These are phyloP conservation scores for Gossypium schwendimanii DNA, from an alignment of 441 rosid species.

Conservation along the genomic window DNA sequence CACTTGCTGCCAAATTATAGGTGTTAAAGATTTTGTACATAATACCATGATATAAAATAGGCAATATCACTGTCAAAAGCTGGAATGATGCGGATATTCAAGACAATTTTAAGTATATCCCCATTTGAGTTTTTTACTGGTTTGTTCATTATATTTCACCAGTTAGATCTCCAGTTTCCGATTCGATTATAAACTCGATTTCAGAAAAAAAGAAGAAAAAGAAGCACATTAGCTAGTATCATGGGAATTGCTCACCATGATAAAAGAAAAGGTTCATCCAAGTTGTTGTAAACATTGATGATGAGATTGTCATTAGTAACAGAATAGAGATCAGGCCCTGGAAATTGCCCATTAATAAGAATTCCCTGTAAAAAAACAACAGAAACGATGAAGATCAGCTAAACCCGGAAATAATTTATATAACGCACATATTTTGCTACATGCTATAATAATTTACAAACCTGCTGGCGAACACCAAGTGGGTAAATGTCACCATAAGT, in stretches of 20 bases:
- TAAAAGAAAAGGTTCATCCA: slow-evolving; percentile 53
- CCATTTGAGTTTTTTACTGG: not conserved
- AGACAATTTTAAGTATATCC: not conserved
- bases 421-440: not conserved
- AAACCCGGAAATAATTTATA: not conserved
- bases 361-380: slow-evolving; percentile 36
- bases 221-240: not conserved
- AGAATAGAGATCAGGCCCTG: slow-evolving; percentile 54
- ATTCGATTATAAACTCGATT: too few species aligned
- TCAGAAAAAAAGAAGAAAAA: not conserved
- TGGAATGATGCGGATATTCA: not conserved
- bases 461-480: slow-evolving; percentile 43
- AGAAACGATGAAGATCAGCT: not conserved
- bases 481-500: slow-evolving; percentile 42
- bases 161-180: too few species aligned
- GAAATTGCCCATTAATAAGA: slow-evolving; percentile 58
- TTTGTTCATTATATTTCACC: too few species aligned
- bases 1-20: not conserved
- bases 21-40: not conserved
- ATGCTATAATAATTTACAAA: not conserved
- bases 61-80: not conserved
- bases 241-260: slow-evolving; percentile 34
- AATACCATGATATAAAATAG: not conserved
- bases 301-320: slow-evolving; percentile 62
- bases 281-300: slow-evolving; percentile 51